These are phyloP conservation scores for Suillus luteus DNA, from an alignment of 768 basidiomycete species.

Conservation along the genomic window DNA sequence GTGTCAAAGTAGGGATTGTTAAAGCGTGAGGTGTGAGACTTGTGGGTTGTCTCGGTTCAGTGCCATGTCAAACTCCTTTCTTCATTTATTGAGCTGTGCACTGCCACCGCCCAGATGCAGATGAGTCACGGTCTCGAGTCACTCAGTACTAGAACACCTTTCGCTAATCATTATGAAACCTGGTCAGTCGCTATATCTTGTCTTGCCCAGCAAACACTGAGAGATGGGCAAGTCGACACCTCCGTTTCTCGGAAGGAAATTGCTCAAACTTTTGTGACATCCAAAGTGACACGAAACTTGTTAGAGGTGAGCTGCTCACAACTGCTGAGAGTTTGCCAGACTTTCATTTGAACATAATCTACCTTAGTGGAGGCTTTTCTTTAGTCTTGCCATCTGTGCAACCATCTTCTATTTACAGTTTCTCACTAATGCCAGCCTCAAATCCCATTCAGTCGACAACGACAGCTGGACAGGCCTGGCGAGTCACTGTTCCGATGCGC, in stretches of 20 bases:
- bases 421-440: not conserved
- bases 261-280: not conserved
- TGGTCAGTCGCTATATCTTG: not conserved
- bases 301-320: not conserved
- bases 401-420: slow-evolving; percentile 7
- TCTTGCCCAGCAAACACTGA: not conserved
- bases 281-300: not conserved
- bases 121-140: too few relatives aligned
- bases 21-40: not conserved
- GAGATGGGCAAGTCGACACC: not conserved
- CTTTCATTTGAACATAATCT: not conserved
- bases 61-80: not conserved
- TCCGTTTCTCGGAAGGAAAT: not conserved
- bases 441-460: not conserved
- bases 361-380: slow-evolving; percentile 10
- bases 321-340: not conserved
- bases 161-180: not conserved
- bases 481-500: slow-evolving; percentile 47
- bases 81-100: not conserved
- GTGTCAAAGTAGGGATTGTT: not conserved
- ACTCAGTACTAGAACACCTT: not conserved
- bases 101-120: not conserved
- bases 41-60: not conserved
- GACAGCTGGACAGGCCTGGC: slow-evolving; percentile 30
- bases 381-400: slow-evolving; percentile 13